Base-by-base conservation (phyloP, 768 basidiomycete species). In the Russula virescens region DNA sequence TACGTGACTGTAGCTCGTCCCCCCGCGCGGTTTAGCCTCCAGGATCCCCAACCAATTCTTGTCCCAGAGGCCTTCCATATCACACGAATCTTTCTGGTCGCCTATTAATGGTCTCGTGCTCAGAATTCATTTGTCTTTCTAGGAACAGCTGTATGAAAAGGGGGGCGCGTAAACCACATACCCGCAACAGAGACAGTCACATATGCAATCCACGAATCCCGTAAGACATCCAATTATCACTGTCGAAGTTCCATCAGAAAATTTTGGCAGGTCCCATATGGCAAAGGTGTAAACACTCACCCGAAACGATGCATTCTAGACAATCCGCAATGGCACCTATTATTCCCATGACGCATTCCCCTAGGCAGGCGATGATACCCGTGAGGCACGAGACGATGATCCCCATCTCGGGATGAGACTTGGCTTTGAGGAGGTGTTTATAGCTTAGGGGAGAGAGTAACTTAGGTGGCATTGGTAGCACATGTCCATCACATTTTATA, bases 221-320 rank as follows among this genome's bases (percentile, higher is more conserved):
- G 75, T 75, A 16, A 81, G 51, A 60, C 71, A 77, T 25, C 72
- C 74, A n/a, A 76, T 71, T 55, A 82, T 77, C 11, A 74, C 80
- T 80, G 57, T 40, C 2, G 11, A 31, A 5, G 3, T 54, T 34
- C 25, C 43, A 7, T 54, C 53, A 66, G 42, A 58, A 52, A 28
- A 42, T 45, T 19, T n/a, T 49, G 18, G 13, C 6, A 28, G 40
- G 5, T 25, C 28, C 4, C 55, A 21, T 2, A 9, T 19, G 56
- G 11, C 34, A 35, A 16, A 10, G 31, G n/a, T n/a, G n/a, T n/a
- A 9, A 11, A 19, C 19, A 35, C 55, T 52, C 60, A 80, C 81
- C 75, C 47, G 69, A 76, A 47, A 83, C 72, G 21, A 82, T 76
- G 58, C 80, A 80, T 69, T 80, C 79, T 26, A 82, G 42, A 54